Percentiles rank a stretch among this genome's conserved stretches.
Conservation (phyloP, 2,329 filamentous ascomycete species). For the Colletotrichum cordylinicola region DNA sequence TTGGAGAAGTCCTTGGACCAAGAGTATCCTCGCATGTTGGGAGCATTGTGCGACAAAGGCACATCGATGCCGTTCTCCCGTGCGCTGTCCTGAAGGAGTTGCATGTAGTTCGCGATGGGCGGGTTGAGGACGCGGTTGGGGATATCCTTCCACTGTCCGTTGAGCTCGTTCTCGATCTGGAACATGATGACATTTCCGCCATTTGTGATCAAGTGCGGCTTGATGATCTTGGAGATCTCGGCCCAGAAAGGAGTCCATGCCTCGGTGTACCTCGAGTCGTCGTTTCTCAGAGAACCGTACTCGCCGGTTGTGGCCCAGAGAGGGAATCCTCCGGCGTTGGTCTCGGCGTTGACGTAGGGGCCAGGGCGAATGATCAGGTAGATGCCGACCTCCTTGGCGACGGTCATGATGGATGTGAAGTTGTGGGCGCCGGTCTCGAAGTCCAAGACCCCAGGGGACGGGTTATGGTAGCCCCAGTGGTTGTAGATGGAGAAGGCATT, state of each 20-base stretch:
- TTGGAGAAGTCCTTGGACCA: conserved; percentile 67
- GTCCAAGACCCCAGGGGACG: conserved; percentile 40
- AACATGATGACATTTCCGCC: conserved; percentile 62
- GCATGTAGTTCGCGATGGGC: conserved; percentile 60
- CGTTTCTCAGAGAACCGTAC: conserved; percentile 57
- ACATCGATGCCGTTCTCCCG: conserved; percentile 63
- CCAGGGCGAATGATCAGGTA: conserved; percentile 56
- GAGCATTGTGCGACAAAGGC: conserved; percentile 63
- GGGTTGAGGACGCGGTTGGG: conserved; percentile 51
- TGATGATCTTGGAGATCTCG: conserved; percentile 54
- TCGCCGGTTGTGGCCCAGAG: conserved; percentile 67
- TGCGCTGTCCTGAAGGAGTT: conserved; percentile 57
- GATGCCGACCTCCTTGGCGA: conserved; percentile 48
- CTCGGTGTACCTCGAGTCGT: conserved; percentile 56
- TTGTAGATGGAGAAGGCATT: conserved; percentile 49
- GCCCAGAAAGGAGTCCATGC: conserved; percentile 61
- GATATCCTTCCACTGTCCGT: conserved; percentile 47
- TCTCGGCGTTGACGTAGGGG: conserved; percentile 69
- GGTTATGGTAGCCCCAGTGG: conserved; percentile 46
- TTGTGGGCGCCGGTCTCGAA: conserved; percentile 45
- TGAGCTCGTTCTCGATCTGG: conserved; percentile 62
- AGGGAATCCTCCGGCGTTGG: conserved; percentile 66
- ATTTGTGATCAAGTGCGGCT: conserved; percentile 59
- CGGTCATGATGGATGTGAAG: conserved; percentile 51
- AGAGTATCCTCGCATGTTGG: conserved; percentile 60